Evolutionary conservation across 169 alveolate species (phyloP).

Genomic region (Blepharisma undulans): DNA sequence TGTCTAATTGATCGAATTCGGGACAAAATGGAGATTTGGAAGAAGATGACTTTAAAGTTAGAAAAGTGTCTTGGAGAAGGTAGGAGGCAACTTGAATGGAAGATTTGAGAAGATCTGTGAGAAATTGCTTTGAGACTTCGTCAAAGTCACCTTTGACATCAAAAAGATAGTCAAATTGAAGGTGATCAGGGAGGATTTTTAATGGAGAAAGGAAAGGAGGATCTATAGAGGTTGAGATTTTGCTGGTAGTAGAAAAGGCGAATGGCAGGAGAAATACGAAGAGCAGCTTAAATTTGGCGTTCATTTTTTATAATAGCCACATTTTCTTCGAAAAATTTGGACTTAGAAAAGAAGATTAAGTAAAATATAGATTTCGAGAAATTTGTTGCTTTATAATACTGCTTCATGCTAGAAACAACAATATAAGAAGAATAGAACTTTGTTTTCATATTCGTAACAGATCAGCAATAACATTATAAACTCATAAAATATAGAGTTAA

Average conservation of each 20-base stretch:
- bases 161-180: not conserved
- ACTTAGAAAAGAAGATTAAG: no score
- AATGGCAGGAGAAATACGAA: not conserved
- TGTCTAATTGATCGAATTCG: not conserved
- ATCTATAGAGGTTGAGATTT: not conserved
- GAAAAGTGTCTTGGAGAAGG: not conserved
- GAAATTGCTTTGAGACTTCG: not conserved
- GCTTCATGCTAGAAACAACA: no score
- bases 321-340: not conserved
- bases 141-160: not conserved
- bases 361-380: no score
- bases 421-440: no score
- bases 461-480: no score
- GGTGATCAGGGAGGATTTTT: not conserved
- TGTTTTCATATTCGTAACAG: no score
- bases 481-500: no score
- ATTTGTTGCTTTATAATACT: no score
- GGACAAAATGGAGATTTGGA: not conserved
- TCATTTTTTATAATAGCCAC: not conserved
- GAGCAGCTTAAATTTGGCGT: not conserved
- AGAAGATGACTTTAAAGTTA: not conserved
- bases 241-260: not conserved
- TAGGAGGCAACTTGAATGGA: not conserved
- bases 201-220: not conserved
- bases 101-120: not conserved